Evolutionary conservation across 257 asterid genomes (phyloP).

Genomic region (Gardenia jasminoides): DNA sequence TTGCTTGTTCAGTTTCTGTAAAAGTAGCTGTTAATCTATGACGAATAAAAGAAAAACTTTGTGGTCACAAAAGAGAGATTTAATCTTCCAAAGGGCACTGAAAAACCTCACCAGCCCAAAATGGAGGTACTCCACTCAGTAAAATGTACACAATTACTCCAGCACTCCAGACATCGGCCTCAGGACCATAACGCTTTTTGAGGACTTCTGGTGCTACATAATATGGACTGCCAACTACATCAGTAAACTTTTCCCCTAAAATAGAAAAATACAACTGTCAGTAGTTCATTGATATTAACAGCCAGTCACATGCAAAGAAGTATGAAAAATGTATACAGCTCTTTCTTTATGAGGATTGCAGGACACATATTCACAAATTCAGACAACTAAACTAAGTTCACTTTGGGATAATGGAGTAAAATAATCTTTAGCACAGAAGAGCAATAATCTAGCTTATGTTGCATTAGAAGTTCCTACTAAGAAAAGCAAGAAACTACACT

Average conservation of each 20-base stretch:
- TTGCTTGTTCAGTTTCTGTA: constrained; percentile 83
- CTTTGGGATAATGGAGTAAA: neutral
- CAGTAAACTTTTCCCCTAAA: constrained; percentile 74
- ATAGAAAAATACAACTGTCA: neutral
- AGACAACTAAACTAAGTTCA: neutral
- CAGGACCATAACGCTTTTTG: constrained; percentile 79
- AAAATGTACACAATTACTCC: constrained; percentile 92
- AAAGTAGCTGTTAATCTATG: neutral
- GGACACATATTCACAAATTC: neutral
- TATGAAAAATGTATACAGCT: neutral
- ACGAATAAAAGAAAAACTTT: neutral
- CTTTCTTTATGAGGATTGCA: neutral
- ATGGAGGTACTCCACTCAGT: constrained; percentile 96
- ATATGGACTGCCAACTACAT: constrained; percentile 96
- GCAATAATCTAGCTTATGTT: neutral
- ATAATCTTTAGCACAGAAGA: neutral
- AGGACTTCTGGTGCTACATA: constrained; percentile 98
- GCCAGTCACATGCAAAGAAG: neutral
- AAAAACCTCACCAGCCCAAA: constrained; percentile 81
- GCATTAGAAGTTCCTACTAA: neutral
- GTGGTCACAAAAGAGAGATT: neutral
- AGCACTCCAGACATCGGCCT: constrained; percentile 98
- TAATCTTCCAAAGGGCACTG: neutral
- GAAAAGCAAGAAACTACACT: neutral
- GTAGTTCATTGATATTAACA: neutral